Conservation (phyloP, 768 basidiomycete species). For the Lentinula edodes region DNA sequence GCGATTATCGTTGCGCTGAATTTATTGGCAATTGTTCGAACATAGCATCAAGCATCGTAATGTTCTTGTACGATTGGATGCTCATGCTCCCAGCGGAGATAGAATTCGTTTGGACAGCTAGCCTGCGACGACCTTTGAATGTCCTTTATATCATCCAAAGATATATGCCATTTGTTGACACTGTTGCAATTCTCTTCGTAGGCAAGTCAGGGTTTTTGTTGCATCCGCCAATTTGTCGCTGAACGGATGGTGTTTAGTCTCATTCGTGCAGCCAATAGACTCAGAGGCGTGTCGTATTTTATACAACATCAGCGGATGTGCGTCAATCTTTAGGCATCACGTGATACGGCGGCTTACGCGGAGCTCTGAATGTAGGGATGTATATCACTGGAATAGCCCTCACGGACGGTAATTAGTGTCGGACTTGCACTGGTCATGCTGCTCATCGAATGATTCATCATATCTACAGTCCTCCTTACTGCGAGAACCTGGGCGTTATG, state of each 20-base stretch:
- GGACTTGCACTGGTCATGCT: too few species aligned
- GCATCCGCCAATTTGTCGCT: background rate
- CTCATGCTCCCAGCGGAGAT: background rate
- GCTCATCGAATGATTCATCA: background rate
- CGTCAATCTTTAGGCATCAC: background rate
- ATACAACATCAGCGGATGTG: conserved; percentile 2
- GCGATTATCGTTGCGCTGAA: background rate
- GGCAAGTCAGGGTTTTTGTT: background rate
- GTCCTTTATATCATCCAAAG: background rate
- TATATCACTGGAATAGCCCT: conserved; percentile 9
- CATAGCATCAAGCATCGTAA: background rate
- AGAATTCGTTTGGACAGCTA: background rate
- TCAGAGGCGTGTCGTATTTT: background rate
- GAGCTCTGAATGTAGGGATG: background rate
- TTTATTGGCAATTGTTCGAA: background rate
- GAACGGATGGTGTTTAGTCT: background rate
- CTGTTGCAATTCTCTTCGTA: background rate
- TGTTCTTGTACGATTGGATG: background rate
- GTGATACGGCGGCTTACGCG: background rate
- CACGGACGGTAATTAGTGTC: conserved; percentile 8
- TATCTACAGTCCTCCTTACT: conserved; percentile 10
- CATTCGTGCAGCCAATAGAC: background rate
- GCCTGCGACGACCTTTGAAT: background rate
- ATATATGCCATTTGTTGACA: background rate
- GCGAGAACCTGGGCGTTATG: conserved; percentile 13